Percentiles rank a stretch among this genome's conserved stretches.
Conservation (phyloP, 805 yeast species). For the Cyberlindnera veronae region DNA sequence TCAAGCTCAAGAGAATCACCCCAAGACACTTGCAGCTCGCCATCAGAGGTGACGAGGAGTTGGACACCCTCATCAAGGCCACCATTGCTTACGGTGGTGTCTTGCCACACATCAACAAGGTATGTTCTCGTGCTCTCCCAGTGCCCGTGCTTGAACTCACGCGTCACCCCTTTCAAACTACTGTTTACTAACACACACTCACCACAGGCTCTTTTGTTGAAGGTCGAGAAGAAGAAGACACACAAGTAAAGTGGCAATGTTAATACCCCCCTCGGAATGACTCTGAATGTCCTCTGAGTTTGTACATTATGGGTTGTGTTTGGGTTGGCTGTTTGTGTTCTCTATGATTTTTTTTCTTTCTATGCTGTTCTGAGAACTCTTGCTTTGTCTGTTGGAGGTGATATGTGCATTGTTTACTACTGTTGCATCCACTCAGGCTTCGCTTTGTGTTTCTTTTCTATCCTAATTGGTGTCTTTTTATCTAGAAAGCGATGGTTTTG, state of each 20-base stretch:
- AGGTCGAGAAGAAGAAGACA: slow-evolving; percentile 27
- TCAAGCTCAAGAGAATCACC: slow-evolving; percentile 93
- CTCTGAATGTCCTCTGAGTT: neutral
- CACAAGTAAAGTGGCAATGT: slow-evolving; percentile 9
- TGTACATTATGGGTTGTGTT: slow-evolving; percentile 10
- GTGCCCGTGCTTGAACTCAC: neutral
- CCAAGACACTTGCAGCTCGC: slow-evolving; percentile 97
- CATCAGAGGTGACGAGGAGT: slow-evolving; percentile 96
- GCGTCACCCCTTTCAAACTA: neutral
- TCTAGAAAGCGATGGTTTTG: no score
- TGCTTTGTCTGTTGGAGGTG: neutral
- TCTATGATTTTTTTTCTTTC: slow-evolving; percentile 1
- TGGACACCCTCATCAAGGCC: slow-evolving; percentile 89
- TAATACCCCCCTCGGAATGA: neutral
- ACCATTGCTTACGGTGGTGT: slow-evolving; percentile 99
- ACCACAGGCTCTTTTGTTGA: slow-evolving; percentile 24
- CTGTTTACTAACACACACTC: slow-evolving; percentile 15
- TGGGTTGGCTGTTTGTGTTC: slow-evolving; percentile 1
- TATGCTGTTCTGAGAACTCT: neutral
- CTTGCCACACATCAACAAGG: slow-evolving; percentile 51
- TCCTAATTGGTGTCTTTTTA: no score
- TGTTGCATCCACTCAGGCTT: no score
- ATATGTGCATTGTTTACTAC: no score
- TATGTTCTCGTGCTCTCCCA: slow-evolving; percentile 10
- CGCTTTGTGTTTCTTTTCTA: no score